Conservation (phyloP, 176 grass and related monocot genomes). For the Otatea glauca region DNA sequence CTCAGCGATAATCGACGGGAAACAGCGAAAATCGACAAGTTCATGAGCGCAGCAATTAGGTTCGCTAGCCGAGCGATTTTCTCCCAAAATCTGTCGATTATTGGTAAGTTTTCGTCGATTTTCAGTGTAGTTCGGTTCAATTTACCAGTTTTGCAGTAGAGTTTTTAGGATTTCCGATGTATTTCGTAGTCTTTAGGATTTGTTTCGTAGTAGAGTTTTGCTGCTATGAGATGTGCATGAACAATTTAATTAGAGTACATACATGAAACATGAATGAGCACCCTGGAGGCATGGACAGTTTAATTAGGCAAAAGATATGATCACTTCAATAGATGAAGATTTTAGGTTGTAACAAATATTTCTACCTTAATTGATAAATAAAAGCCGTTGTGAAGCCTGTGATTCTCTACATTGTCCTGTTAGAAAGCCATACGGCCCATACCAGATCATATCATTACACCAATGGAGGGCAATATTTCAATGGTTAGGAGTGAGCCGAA, state of each 20-base stretch:
- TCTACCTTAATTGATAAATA: slow-evolving; percentile 32
- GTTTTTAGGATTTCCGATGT: too few relatives aligned
- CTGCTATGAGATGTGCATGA: background rate
- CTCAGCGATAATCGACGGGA: too few relatives aligned
- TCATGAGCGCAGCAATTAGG: too few relatives aligned
- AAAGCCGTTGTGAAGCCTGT: slow-evolving; percentile 12
- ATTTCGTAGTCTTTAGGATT: too few relatives aligned
- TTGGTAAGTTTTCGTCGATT: too few relatives aligned
- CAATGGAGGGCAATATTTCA: slow-evolving; percentile 19
- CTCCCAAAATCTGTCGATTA: too few relatives aligned
- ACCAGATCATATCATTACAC: slow-evolving; percentile 16
- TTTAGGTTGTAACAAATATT: slow-evolving; percentile 26
- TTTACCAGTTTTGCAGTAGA: too few relatives aligned
- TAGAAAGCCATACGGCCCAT: too few relatives aligned
- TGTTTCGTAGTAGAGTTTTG: too few relatives aligned
- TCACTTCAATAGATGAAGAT: slow-evolving; percentile 9
- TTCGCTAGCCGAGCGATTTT: too few relatives aligned
- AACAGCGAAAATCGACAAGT: too few relatives aligned
- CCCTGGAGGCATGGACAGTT: background rate
- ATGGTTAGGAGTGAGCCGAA: slow-evolving; percentile 31
- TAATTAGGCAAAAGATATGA: background rate
- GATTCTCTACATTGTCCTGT: slow-evolving; percentile 37
- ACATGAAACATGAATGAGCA: background rate
- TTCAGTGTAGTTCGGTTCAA: too few relatives aligned
- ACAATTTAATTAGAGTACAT: background rate